Conservation (phyloP, 2,329 filamentous ascomycete genomes). For the Ramichloridium luteum region DNA sequence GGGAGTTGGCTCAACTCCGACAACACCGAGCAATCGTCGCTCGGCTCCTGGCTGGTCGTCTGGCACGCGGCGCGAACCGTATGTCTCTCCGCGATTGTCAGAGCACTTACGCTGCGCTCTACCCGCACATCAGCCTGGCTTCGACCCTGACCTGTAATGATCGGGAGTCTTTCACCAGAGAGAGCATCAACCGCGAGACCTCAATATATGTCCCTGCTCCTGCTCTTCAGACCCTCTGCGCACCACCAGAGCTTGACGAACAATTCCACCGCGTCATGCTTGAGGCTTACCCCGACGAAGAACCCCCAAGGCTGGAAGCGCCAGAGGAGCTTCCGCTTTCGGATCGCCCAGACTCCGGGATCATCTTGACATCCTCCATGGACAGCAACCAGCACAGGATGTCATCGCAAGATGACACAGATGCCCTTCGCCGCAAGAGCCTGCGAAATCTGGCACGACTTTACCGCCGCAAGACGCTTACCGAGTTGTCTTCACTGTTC, state of each 20-base stretch:
- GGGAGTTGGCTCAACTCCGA: slow-evolving; percentile 13
- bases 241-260: slow-evolving; percentile 8
- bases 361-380: too few species aligned
- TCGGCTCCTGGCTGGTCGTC: slow-evolving; percentile 9
- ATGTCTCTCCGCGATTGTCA: slow-evolving; percentile 12
- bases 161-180: too few species aligned
- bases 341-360: too few species aligned
- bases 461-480: slow-evolving; percentile 1
- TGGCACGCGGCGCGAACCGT: slow-evolving; percentile 6
- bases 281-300: slow-evolving; percentile 4
- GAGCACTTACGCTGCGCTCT: slow-evolving; percentile 10
- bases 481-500: too few species aligned
- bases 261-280: slow-evolving; percentile 13
- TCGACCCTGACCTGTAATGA: too few species aligned
- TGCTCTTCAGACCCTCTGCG: too few species aligned
- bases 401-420: too few species aligned
- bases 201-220: too few species aligned
- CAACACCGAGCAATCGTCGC: slow-evolving; percentile 12
- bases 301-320: too few species aligned
- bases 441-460: background rate
- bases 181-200: slow-evolving; percentile 5
- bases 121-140: slow-evolving; percentile 13
- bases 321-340: too few species aligned
- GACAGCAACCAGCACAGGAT: too few species aligned
- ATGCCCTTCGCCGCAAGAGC: background rate